Percentiles rank a stretch among this genome's conserved stretches.
These are phyloP conservation scores for Haberlea rhodopensis DNA, from an alignment of 257 asterid genomes.

Conservation along the genomic window DNA sequence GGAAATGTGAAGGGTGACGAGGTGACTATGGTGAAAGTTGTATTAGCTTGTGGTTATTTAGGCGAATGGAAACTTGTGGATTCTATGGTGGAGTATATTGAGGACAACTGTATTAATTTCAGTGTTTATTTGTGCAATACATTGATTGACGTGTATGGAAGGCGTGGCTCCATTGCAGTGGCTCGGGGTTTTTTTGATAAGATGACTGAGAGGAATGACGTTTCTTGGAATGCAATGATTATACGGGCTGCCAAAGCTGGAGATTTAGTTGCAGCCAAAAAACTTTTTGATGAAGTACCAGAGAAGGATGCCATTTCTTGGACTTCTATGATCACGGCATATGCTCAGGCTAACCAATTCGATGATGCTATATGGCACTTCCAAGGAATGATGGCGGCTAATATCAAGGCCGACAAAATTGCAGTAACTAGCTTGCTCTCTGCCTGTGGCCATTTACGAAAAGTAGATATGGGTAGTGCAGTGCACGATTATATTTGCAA, in stretches of 20 bases:
- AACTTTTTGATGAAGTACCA: slow-evolving; percentile 35
- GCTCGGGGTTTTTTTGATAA: slow-evolving; percentile 32
- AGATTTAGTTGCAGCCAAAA: slow-evolving; percentile 28
- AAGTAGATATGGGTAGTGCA: slow-evolving; percentile 33
- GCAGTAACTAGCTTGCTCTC: slow-evolving; percentile 36
- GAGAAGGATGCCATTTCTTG: slow-evolving; percentile 42
- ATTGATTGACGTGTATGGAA: slow-evolving; percentile 39
- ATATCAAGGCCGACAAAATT: slow-evolving; percentile 36
- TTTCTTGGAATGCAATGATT: slow-evolving; percentile 43
- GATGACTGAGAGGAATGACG: slow-evolving; percentile 36
- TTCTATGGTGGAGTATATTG: slow-evolving; percentile 27
- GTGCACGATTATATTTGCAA: slow-evolving; percentile 29
- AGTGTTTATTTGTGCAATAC: slow-evolving; percentile 40
- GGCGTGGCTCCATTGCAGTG: slow-evolving; percentile 27
- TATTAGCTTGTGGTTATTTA: slow-evolving; percentile 32
- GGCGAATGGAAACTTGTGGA: slow-evolving; percentile 22
- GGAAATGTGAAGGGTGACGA: slow-evolving; percentile 35
- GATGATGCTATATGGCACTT: slow-evolving; percentile 30
- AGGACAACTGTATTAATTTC: slow-evolving; percentile 24
- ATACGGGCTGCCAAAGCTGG: slow-evolving; percentile 37
- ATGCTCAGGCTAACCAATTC: slow-evolving; percentile 33
- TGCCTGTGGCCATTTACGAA: slow-evolving; percentile 39
- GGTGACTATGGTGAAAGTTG: slow-evolving; percentile 41
- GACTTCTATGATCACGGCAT: slow-evolving; percentile 43
- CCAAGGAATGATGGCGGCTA: slow-evolving; percentile 32